Base-by-base conservation (phyloP, 2,329 filamentous ascomycete genomes). In the Rhinocladiella similis region DNA sequence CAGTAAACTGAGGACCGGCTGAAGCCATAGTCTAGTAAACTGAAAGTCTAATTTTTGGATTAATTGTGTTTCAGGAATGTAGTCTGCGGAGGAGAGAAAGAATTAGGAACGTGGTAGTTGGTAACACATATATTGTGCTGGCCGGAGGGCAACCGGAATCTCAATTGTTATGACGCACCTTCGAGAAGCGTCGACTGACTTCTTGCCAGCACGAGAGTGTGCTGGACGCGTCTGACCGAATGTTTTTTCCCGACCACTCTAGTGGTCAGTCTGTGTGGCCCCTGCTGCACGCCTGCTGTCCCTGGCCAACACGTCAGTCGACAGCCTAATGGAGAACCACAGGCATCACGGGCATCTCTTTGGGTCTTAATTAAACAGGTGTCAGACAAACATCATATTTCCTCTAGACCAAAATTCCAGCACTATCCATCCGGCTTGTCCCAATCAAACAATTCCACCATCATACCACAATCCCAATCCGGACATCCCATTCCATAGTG, bases 1-100 rank as follows among this genome's bases (percentile, higher is more conserved):
- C 93, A 64, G 94, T 99, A 72, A 97, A 97, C 72, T 95, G 70
- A 53, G 88, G 60, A 53, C 47, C 56, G 68, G 86, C 84, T 50
- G 86, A 42, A 53, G 57, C 60, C 49, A 62, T 62, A 41, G 60
- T 61, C 58, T 50, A 53, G 36, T 47, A 50, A 57, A 18, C 29
- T 42, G 47, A 19, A 49, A 49, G 13, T 27, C 22, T 18, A 29
- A 25, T 33, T 43, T 39, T 4, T 48, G 16, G 45, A 35, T 49
- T 14, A 33, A 16, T 36, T 35, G 47, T 48, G 20, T 47, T 50
- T 25, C 19, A 43, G 29, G 36, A 22, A 29, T 25, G 45, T 54
- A 29, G 43, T 35, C n/a, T 22, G 13, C 29, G 18, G 18, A 41
- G 35, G 49, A 22, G 45, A 50, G 13, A 35, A 48, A 42, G 33